These are phyloP conservation scores for Annulohypoxylon stygium DNA, from an alignment of 495 filamentous ascomycete genomes.

Conservation along the genomic window DNA sequence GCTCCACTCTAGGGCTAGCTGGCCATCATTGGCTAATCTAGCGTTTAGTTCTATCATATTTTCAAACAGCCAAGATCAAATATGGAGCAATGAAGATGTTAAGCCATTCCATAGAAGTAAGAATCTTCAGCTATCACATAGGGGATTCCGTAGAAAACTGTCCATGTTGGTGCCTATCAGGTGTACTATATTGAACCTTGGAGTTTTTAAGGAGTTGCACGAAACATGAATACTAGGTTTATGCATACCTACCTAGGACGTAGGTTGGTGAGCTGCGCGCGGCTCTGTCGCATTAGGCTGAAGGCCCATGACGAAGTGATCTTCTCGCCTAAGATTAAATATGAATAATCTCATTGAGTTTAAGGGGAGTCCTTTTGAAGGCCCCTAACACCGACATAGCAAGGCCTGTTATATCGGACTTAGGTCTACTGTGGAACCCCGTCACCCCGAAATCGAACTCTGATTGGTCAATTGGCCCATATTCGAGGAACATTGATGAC, in stretches of 20 bases:
- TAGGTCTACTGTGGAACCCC: not conserved
- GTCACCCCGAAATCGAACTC: not conserved
- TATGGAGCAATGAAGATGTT: not conserved
- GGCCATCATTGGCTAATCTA: not conserved
- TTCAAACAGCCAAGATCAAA: not conserved
- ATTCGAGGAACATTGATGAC: not conserved
- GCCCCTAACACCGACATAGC: slow-evolving; percentile 7
- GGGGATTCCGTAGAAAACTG: not conserved
- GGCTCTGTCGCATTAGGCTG: not conserved
- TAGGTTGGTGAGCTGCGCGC: not conserved
- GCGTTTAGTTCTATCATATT: not conserved
- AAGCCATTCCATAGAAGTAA: not conserved
- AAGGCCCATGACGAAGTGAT: not conserved
- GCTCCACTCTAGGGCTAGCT: not conserved
- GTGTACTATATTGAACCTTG: too few relatives aligned
- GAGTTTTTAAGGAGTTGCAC: too few relatives aligned
- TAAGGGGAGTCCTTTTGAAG: not conserved
- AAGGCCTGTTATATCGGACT: not conserved
- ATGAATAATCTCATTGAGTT: not conserved
- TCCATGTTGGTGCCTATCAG: too few relatives aligned
- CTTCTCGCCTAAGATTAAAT: not conserved
- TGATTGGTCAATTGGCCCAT: not conserved
- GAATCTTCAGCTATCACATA: not conserved
- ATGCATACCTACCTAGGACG: not conserved
- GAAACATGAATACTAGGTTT: too few relatives aligned